Percentiles rank a stretch among this genome's conserved stretches.
These are phyloP conservation scores for Lasiodiplodia gonubiensis DNA, from an alignment of 2,329 filamentous ascomycete genomes.

Conservation along the genomic window DNA sequence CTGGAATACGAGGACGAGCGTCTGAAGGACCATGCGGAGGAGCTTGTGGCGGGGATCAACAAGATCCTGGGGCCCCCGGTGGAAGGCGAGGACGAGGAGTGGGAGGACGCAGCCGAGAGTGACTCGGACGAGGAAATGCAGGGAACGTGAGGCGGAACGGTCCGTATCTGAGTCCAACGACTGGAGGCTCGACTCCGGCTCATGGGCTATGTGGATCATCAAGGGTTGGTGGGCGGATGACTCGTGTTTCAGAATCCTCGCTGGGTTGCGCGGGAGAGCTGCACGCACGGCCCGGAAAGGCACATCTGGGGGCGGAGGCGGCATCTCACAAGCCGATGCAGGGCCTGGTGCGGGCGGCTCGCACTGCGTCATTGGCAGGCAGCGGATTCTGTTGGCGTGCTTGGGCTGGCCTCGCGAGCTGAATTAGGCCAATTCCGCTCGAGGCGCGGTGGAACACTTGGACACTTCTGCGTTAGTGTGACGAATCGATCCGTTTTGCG, in stretches of 20 bases:
- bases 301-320: neutral
- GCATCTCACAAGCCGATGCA: slow-evolving; percentile 7
- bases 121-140: slow-evolving; percentile 46
- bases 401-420: neutral
- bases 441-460: neutral
- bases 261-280: slow-evolving; percentile 17
- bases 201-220: neutral
- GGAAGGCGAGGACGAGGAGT: slow-evolving; percentile 49
- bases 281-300: slow-evolving; percentile 23
- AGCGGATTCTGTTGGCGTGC: neutral
- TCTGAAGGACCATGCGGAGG: slow-evolving; percentile 74
- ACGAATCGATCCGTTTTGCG: neutral
- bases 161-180: too few relatives aligned
- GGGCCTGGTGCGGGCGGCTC: neutral
- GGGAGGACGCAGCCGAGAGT: slow-evolving; percentile 45
- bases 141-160: slow-evolving; percentile 39
- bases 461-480: slow-evolving; percentile 11
- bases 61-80: slow-evolving; percentile 50
- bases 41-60: slow-evolving; percentile 64
- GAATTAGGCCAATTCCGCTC: neutral
- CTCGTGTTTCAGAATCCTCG: slow-evolving; percentile 23
- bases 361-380: neutral
- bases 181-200: neutral
- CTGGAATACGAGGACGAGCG: slow-evolving; percentile 87
- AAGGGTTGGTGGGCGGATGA: slow-evolving; percentile 8